Base-by-base conservation (phyloP, 345 rosid species). In the Fremontodendron californicum region DNA sequence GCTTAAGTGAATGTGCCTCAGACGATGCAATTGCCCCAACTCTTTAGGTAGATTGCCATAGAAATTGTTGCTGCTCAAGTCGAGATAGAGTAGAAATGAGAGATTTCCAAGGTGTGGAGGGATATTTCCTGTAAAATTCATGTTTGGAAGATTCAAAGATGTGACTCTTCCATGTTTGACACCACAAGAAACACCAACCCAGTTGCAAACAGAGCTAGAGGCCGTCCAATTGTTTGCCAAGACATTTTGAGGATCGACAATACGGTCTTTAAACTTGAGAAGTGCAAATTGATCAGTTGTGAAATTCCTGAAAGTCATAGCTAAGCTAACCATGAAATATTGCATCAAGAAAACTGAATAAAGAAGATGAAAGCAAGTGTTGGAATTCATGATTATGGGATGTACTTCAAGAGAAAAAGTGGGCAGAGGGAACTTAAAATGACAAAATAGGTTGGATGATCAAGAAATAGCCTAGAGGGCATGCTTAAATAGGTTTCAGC, bases 81-180 rank as follows among this genome's bases (percentile, higher is more conserved):
- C 23, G 15, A 81, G 58, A 33, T 2, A 12, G 0, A 31, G 33
- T 0, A 77, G 70, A 52, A 77, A 73, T 5, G 80, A 77, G 4
- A 81, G 78, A 57, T 81, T 81, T 37, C 83, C 83, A 15, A 81
- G 23, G 3, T 77, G 78, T 33, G 78, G 71, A 43, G 83, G 83
- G n/a, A 81, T 40, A n/a, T 29, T 57, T 52, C 80, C 80, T 18
- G 6, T 6, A 27, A 81, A 75, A 42, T 37, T 37, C 68, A 81
- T 46, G 40, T 60, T 40, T 5, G 75, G 45, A 12, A 81, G 70
- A 77, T 66, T 25, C 67, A 80, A 65, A 10, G 69, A 37, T 6
- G 70, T 19, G 11, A 81, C 80, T 73, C 83, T 77, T 0, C 19
- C 21, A 46, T 67, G 75, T 15, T 43, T 35, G 25, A 46, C 73